Evolutionary conservation across 768 basidiomycete genomes (phyloP).

Genomic region (Tubosaeta sp.): DNA sequence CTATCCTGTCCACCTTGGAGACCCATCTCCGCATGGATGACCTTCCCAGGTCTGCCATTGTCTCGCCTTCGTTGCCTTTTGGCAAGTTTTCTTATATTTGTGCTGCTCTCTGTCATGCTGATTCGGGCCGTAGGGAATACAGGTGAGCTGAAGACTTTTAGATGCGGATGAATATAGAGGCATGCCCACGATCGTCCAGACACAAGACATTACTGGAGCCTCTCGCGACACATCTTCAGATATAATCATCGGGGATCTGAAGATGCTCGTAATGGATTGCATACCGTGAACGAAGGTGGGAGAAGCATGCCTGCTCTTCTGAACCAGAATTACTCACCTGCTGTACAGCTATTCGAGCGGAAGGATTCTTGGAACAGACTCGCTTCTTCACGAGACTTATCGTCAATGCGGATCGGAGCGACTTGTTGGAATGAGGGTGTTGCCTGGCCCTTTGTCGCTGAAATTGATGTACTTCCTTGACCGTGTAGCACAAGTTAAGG

Average conservation of each 20-base stretch:
- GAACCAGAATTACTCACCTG: slow-evolving; percentile 5
- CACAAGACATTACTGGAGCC: slow-evolving; percentile 42
- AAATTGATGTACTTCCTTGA: background rate
- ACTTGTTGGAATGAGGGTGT: slow-evolving; percentile 13
- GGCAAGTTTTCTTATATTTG: background rate
- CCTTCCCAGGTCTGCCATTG: slow-evolving; percentile 22
- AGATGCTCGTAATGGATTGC: slow-evolving; percentile 34
- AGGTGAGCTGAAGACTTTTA: slow-evolving; percentile 13
- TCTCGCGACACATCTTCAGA: slow-evolving; percentile 45
- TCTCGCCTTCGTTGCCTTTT: slow-evolving; percentile 32
- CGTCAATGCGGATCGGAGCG: slow-evolving; percentile 31
- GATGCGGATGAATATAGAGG: slow-evolving; percentile 18
- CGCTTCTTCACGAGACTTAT: slow-evolving; percentile 32
- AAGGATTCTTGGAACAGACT: slow-evolving; percentile 28
- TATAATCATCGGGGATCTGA: slow-evolving; percentile 33
- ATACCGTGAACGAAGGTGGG: slow-evolving; percentile 29
- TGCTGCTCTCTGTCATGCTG: background rate
- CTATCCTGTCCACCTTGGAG: slow-evolving; percentile 36
- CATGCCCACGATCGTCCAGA: slow-evolving; percentile 25
- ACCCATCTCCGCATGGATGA: slow-evolving; percentile 27
- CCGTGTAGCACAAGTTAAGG: background rate
- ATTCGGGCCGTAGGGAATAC: slow-evolving; percentile 18
- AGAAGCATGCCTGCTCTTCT: background rate
- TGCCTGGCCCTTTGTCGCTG: background rate
- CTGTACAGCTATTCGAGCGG: slow-evolving; percentile 24